phyloP scores from a whole-genome alignment of 805 yeast genomes.

The Scheffersomyces coipomensis region DNA sequence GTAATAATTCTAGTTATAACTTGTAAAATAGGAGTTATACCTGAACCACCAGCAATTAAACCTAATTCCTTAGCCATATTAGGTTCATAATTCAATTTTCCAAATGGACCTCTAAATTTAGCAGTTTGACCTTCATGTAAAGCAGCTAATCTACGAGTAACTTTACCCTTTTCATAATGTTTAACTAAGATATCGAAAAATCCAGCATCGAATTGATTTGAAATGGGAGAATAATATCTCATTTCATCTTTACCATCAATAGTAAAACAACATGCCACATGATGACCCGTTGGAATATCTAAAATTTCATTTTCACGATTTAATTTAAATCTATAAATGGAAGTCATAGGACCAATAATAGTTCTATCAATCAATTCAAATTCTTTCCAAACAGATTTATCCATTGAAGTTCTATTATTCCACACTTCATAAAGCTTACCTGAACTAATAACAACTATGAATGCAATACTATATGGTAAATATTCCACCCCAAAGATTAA shows the following conservation, averaged over 20 bases:
- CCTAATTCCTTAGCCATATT: slow-evolving; percentile 65
- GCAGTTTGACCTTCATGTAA: slow-evolving; percentile 65
- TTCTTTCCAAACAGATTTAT: slow-evolving; percentile 54
- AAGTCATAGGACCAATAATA: slow-evolving; percentile 65
- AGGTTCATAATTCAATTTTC: slow-evolving; percentile 57
- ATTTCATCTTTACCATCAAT: slow-evolving; percentile 52
- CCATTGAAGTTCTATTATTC: slow-evolving; percentile 46
- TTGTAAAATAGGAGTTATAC: slow-evolving; percentile 88
- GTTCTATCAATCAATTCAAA: slow-evolving; percentile 76
- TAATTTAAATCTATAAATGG: slow-evolving; percentile 71
- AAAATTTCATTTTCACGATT: slow-evolving; percentile 59
- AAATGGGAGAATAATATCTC: slow-evolving; percentile 76
- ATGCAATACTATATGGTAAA: slow-evolving; percentile 43
- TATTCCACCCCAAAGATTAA: slow-evolving; percentile 50
- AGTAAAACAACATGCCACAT: slow-evolving; percentile 57
- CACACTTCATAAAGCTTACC: slow-evolving; percentile 37
- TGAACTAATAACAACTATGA: slow-evolving; percentile 32
- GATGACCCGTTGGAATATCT: slow-evolving; percentile 73
- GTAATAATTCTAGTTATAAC: slow-evolving; percentile 70
- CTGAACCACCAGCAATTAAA: slow-evolving; percentile 82
- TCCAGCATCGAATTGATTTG: slow-evolving; percentile 67
- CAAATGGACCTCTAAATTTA: slow-evolving; percentile 77
- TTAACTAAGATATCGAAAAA: slow-evolving; percentile 76
- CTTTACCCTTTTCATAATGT: slow-evolving; percentile 69
- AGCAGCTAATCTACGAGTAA: slow-evolving; percentile 64